Percentiles rank a stretch among this genome's conserved stretches.
Evolutionary conservation across 108 stramenopile species (phyloP).

Genomic region (Asterionellopsis glacialis): DNA sequence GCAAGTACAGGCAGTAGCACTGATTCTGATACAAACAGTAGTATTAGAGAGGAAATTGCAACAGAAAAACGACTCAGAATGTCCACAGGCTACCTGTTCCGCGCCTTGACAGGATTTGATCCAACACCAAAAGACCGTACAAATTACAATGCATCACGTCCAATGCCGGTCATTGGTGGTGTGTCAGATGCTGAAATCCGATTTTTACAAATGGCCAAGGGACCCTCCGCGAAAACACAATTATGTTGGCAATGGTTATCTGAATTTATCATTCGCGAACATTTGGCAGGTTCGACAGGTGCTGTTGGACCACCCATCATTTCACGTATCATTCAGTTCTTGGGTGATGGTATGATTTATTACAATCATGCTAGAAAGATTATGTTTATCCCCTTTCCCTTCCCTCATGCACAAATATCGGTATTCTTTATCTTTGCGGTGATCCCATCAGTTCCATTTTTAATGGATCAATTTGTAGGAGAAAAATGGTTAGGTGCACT

Average conservation of each 20-base stretch:
- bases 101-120: conserved; percentile 39
- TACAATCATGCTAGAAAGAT: conserved; percentile 80
- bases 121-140: conserved; percentile 41
- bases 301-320: conserved; percentile 67
- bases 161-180: conserved; percentile 72
- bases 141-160: conserved; percentile 52
- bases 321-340: conserved; percentile 60
- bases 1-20: conserved; percentile 8
- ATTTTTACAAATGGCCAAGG: conserved; percentile 60
- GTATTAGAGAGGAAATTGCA: conserved; percentile 1
- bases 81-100: background rate
- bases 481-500: conserved; percentile 38
- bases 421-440: conserved; percentile 51
- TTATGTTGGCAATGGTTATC: conserved; percentile 67
- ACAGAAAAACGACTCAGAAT: background rate
- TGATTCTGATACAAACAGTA: conserved; percentile 12
- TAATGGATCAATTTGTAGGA: conserved; percentile 67
- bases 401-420: conserved; percentile 68
- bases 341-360: conserved; percentile 68
- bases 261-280: conserved; percentile 73
- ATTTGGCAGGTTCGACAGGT: conserved; percentile 60
- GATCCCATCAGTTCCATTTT: conserved; percentile 42
- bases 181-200: conserved; percentile 64
- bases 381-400: conserved; percentile 72
- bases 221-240: conserved; percentile 63